Base-by-base conservation (phyloP, 23 red algal species). In the Gracilaria domingensis region DNA sequence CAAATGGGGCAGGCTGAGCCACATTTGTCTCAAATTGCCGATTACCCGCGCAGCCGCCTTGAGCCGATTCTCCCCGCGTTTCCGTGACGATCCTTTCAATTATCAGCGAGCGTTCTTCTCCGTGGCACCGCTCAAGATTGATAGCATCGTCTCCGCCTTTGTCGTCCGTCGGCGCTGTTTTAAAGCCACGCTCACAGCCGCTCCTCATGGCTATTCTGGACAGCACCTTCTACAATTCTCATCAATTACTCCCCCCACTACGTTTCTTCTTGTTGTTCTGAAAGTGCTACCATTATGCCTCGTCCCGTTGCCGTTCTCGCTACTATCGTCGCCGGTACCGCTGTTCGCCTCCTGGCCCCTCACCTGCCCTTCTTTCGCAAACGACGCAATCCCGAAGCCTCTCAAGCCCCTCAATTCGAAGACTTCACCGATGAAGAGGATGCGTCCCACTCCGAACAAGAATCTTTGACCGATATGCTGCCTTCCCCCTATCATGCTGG, bases 401-500 rank as follows among this genome's bases (percentile, higher is more conserved):
- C 30, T 32, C 5, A 37, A 36, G 8, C 64, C 64, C 64, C 64
- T 36, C 28, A 69, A 36, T 20, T 69, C 64, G 64, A 69, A 69
- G 29, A 69, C 64, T 9, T 69, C 28, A 69, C 64, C 64, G 64
- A 69, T 36, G 64, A 69, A 34, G 64, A 69, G 32, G 64, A 69
- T 69, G 64, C 64, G 16, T 1, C 30, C 20, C 64, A 36, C 20
- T 37, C 64, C 33, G 30, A 69, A 37, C 26, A 69, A 34, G 28
- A 28, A 23, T 69, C 64, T 69, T 23, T 18, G 6, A 36, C 64
- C 12, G 16, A 12, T 7, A 2, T 32, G 0, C 9, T 18, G 9
- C 16, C 32, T 18, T 4, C 28, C 30, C 38, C 64, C 64, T 20
- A 18, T 32, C 64, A 0, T 8, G 14, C 64, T 32, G 64, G 26